Conservation (phyloP, 179 eudicot genomes). For the Beta lomatogona region DNA sequence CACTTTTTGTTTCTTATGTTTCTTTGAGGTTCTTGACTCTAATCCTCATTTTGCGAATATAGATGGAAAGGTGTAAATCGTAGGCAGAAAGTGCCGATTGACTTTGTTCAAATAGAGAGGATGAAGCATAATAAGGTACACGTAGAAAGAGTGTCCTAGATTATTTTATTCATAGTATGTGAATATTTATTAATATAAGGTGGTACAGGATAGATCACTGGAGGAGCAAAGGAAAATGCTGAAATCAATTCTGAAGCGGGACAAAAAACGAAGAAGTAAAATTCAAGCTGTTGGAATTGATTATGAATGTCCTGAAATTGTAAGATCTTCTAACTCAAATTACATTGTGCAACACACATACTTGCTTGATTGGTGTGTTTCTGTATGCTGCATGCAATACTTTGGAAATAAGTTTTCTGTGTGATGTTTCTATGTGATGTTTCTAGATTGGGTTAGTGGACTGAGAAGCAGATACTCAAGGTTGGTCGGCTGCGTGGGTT, state of each 20-base stretch:
- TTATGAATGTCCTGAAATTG: slow-evolving; percentile 77
- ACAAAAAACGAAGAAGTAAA: slow-evolving; percentile 61
- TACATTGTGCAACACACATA: background rate
- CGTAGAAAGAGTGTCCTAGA: background rate
- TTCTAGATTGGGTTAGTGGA: background rate
- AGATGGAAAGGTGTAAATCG: slow-evolving; percentile 78
- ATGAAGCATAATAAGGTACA: slow-evolving; percentile 68
- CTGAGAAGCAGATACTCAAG: background rate
- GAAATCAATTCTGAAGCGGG: slow-evolving; percentile 63
- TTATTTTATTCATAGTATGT: background rate
- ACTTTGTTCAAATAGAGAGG: slow-evolving; percentile 71
- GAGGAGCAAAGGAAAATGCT: slow-evolving; percentile 73
- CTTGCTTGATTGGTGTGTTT: background rate
- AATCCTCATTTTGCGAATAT: slow-evolving; percentile 3
- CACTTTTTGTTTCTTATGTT: background rate
- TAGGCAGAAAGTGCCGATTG: slow-evolving; percentile 41
- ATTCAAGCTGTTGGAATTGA: slow-evolving; percentile 86
- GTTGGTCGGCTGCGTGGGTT: background rate
- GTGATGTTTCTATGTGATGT: background rate
- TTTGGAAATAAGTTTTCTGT: background rate
- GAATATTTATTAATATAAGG: background rate
- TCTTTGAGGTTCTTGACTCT: slow-evolving; percentile 10
- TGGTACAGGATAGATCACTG: slow-evolving; percentile 63
- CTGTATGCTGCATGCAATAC: background rate
- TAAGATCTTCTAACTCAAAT: slow-evolving; percentile 34